A percentile compares a stretch with the other conserved stretches of the same genome.
Evolutionary conservation across 495 filamentous ascomycete species (phyloP).

Genomic region (Lepidopterella palustris): DNA sequence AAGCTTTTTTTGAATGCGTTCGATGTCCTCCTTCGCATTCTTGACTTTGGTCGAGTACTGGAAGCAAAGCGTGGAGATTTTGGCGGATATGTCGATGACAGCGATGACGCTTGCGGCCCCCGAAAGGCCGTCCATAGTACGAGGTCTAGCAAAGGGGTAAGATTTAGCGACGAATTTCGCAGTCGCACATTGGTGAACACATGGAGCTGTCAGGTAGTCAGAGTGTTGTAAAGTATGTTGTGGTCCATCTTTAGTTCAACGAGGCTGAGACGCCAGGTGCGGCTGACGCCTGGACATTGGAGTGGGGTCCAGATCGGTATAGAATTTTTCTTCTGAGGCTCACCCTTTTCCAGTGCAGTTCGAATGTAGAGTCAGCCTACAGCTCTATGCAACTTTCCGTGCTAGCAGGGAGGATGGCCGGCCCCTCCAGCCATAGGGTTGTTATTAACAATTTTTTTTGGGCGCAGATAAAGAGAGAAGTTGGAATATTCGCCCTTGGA

Average conservation of each 20-base stretch:
- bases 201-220: background rate
- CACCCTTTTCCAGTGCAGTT: too few species aligned
- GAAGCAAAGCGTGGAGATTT: constrained; percentile 17
- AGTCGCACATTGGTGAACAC: background rate
- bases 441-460: too few species aligned
- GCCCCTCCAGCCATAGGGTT: too few species aligned
- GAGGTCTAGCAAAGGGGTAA: background rate
- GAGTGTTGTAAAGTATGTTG: background rate
- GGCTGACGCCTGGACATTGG: background rate
- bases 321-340: too few species aligned
- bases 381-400: too few species aligned
- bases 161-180: background rate
- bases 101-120: too few species aligned
- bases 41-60: constrained; percentile 17
- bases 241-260: background rate
- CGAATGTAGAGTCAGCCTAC: too few species aligned
- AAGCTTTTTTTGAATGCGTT: constrained; percentile 12
- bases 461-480: too few species aligned
- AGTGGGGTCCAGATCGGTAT: too few species aligned
- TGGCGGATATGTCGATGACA: constrained; percentile 17
- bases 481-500: too few species aligned
- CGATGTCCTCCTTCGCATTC: constrained; percentile 14
- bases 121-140: constrained; percentile 17
- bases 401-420: too few species aligned
- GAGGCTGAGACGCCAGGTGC: background rate